Percentiles rank a stretch among this genome's conserved stretches.
Evolutionary conservation across 345 rosid species (phyloP).

Genomic region (Arabidopsis suecica): DNA sequence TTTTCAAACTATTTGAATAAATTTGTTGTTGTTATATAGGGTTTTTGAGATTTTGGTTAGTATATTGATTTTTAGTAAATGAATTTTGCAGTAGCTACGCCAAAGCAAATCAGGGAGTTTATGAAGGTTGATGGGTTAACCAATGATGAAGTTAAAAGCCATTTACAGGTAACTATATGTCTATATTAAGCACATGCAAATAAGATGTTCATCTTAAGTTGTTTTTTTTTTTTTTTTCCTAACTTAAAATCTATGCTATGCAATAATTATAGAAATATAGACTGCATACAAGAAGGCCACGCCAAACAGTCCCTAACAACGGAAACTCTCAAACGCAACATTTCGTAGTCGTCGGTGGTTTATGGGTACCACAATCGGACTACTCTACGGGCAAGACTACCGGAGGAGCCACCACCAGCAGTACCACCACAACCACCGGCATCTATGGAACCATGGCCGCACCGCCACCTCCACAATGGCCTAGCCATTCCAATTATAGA

Average conservation of each 20-base stretch:
- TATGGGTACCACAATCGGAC: conserved; percentile 83
- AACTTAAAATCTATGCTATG: conserved; percentile 5
- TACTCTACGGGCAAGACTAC: conserved; percentile 59
- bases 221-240: background rate
- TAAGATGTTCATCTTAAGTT: no score
- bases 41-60: conserved; percentile 7
- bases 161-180: conserved; percentile 77
- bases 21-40: background rate
- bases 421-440: conserved; percentile 47
- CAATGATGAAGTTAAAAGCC: conserved; percentile 97
- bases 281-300: conserved; percentile 82
- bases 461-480: conserved; percentile 47
- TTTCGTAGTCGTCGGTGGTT: conserved; percentile 84
- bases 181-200: background rate
- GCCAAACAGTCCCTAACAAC: conserved; percentile 50
- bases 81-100: conserved; percentile 76
- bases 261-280: conserved; percentile 71
- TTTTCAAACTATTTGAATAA: background rate
- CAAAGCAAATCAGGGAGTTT: conserved; percentile 88
- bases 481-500: conserved; percentile 36
- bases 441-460: conserved; percentile 51
- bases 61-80: conserved; percentile 23
- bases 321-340: conserved; percentile 71
- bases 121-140: conserved; percentile 97
- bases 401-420: conserved; percentile 51